Evolutionary conservation across 1,284 basidiomycete genomes (phyloP).

Genomic region (Meira miltonrushii): DNA sequence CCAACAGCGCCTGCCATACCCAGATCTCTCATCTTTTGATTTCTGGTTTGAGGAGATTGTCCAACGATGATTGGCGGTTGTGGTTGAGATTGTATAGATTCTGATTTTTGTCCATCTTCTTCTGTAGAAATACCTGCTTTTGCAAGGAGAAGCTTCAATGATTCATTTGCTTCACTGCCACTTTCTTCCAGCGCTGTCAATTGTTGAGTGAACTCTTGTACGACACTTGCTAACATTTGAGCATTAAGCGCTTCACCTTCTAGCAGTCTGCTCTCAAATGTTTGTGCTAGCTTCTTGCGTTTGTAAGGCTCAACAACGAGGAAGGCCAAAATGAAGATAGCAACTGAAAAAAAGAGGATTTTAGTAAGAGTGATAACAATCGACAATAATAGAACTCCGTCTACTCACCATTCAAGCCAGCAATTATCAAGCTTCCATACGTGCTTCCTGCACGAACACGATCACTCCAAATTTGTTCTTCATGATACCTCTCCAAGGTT

Average conservation of each 20-base stretch:
- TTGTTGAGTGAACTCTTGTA: conserved; percentile 23
- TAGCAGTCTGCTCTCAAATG: conserved; percentile 40
- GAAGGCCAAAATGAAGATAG: conserved; percentile 45
- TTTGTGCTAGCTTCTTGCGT: conserved; percentile 43
- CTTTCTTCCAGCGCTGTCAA: conserved; percentile 1
- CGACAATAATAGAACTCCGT: neutral
- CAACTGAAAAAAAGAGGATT: conserved; percentile 16
- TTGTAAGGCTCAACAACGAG: conserved; percentile 51
- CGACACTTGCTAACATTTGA: conserved; percentile 21
- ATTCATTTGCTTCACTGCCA: neutral
- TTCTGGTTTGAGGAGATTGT: neutral
- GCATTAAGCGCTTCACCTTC: conserved; percentile 31
- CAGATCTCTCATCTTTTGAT: conserved; percentile 4
- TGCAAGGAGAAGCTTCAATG: neutral
- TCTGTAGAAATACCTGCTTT: neutral
- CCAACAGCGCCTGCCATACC: conserved; percentile 11
- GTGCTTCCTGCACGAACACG: conserved; percentile 37
- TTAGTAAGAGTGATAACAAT: neutral
- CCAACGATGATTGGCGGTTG: neutral
- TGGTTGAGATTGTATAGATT: neutral
- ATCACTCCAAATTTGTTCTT: conserved; percentile 50
- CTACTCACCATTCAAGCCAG: conserved; percentile 34
- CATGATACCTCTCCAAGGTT: conserved; percentile 46
- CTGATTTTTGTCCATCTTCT: neutral
- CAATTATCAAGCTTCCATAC: conserved; percentile 39